Base-by-base conservation (phyloP, 2,329 filamentous ascomycete species). In the Ceratocystis cubensis region DNA sequence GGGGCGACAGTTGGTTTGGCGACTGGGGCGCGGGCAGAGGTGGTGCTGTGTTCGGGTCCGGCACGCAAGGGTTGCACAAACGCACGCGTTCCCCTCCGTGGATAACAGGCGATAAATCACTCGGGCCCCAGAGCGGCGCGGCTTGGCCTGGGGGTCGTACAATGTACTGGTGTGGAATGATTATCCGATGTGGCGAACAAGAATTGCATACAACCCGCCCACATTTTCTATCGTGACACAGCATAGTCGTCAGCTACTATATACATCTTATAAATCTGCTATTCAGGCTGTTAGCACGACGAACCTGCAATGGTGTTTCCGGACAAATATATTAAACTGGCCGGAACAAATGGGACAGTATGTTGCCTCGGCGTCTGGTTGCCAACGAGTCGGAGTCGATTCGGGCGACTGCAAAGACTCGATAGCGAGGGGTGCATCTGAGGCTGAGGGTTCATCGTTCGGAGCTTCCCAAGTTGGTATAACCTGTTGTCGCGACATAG, bases 171-270 rank as follows among this genome's bases (percentile, higher is more conserved):
- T 92, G 84, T 0, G 93, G 93, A 69, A 97, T 96, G 2, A 89
- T 96, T 73, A 97, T 97, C 69, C 91, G 85, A 75, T 97, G 93
- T 2, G 93, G 93, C 2, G 93, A 96, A 77, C 93, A 97, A 22
- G 85, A 81, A 67, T 87, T 86, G 75, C 93, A 97, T 28, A 97
- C 93, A 7, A 97, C 92, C 69, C 91, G 82, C 59, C 93, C 93
- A 74, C 93, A 97, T 82, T 96, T 96, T 71, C 87, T 88, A 61
- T 17, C 33, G 4, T 53, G 5, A 59, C 33, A 5, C 56, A 5
- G 57, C 45, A 64, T 65, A 59, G 69, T 53, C 15, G 65, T 33
- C 61, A 59, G 56, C 41, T 62, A 46, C 5, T 5, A 2, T 4
- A 41, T 41, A 41, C 10, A 41, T 13, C 10, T 41, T 15, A 41